Conservation (phyloP, 129 eudicot species). For the Centrapalus pauciflorus region DNA sequence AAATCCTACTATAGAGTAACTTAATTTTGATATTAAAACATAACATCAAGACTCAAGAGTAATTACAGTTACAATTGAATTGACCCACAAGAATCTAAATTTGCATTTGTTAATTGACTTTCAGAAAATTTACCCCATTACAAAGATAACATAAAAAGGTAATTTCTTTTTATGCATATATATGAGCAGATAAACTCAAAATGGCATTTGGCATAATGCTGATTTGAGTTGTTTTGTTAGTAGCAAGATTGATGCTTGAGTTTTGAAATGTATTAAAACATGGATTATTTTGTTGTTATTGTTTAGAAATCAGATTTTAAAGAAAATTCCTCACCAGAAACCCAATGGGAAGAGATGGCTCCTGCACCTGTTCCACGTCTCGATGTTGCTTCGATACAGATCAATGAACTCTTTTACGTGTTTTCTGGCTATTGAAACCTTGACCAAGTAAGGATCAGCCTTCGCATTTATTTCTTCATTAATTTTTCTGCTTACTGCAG, state of each 20-base stretch:
- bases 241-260: neutral
- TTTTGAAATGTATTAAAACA: neutral
- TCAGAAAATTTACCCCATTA: no score
- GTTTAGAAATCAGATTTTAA: conserved; percentile 19
- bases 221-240: neutral
- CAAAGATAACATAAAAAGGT: no score
- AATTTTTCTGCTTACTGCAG: neutral
- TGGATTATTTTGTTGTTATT: neutral
- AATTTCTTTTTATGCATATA: no score
- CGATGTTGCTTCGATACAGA: conserved; percentile 56
- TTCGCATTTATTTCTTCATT: neutral
- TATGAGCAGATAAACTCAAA: neutral
- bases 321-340: conserved; percentile 38
- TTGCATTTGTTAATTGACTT: neutral
- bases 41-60: neutral
- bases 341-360: conserved; percentile 66
- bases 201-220: neutral
- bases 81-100: neutral
- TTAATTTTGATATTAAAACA: neutral
- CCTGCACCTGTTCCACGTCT: conserved; percentile 61
- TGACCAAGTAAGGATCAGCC: conserved; percentile 41
- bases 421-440: conserved; percentile 63
- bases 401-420: conserved; percentile 58
- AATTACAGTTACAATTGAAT: neutral
- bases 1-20: neutral